Evolutionary conservation across 495 filamentous ascomycete genomes (phyloP), one percentile per base, ranked within the genome.

Genomic region (Elasticomyces elasticus): DNA sequence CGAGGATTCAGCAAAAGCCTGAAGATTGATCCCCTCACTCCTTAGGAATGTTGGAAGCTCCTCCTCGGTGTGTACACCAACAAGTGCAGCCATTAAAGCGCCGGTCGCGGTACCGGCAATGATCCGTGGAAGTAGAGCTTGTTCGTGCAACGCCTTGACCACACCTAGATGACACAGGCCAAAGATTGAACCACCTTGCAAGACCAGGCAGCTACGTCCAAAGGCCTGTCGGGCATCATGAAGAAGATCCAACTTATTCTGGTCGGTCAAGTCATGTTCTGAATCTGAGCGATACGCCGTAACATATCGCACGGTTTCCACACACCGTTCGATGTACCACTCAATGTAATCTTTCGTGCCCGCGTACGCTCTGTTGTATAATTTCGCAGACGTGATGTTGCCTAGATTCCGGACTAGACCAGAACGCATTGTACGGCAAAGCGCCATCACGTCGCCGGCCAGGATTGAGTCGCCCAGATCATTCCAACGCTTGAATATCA

Each of bases 171-270:
- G 91, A 60, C 88, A 95, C 5, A 95, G 69, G 0, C 89, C 91
- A 61, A 97, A 97, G 31, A 92, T 89, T 26, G 89, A 84, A 1
- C 91, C 91, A 20, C 91, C 91, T 64, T 95, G 90, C 3, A 97
- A 68, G 12, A 95, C 84, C 42, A 97, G 72, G 1, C 87, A 89
- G 35, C 81, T 89, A 40, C 89, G 75, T 19, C 91, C 91, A 72
- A 94, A 95, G 0, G 87, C 88, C 63, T 92, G 89, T 12, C 91
- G 76, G 11, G 88, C 89, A 72, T 95, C 88, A 64, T 94, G 88
- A 48, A 95, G 71, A 43, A 95, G 74, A 64, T 95, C 86, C 35
- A 95, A 72, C 69, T 95, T 95, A 17, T 79, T 78, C 69, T 95
- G 90, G 22, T 83, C 86, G 19, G 81, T 87, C 62, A 95, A 80